Percentiles rank a stretch among this genome's conserved stretches.
Evolutionary conservation across 2,329 filamentous ascomycete genomes (phyloP).

Genomic region (Hymenoscyphus fructigenus): DNA sequence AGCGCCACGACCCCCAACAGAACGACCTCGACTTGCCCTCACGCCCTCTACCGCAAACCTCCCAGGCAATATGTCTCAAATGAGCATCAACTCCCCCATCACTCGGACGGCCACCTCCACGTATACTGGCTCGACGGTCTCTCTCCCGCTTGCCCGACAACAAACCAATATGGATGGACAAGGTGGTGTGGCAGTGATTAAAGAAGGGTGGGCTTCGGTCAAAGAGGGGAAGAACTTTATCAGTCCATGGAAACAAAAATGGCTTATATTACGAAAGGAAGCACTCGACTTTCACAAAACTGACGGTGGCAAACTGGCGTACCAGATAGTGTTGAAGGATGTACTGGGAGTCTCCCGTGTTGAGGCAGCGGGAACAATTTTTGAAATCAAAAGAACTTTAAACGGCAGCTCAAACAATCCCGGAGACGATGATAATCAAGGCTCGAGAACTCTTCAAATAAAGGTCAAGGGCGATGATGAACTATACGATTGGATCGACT

Average conservation of each 20-base stretch:
- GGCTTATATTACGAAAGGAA: conserved; percentile 87
- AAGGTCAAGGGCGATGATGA: conserved; percentile 95
- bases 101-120: conserved; percentile 64
- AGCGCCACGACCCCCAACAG: conserved; percentile 83
- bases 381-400: conserved; percentile 82
- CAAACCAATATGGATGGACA: conserved; percentile 55
- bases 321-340: conserved; percentile 80
- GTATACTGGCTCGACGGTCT: conserved; percentile 71
- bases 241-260: conserved; percentile 86
- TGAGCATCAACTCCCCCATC: conserved; percentile 70
- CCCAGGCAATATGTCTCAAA: conserved; percentile 75
- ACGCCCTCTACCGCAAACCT: conserved; percentile 71
- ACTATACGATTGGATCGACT: conserved; percentile 98
- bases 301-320: conserved; percentile 82
- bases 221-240: conserved; percentile 91
- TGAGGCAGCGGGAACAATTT: conserved; percentile 86
- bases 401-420: conserved; percentile 69
- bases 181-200: conserved; percentile 71
- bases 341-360: conserved; percentile 89
- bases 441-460: conserved; percentile 82
- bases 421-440: conserved; percentile 65
- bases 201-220: conserved; percentile 78
- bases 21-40: conserved; percentile 77
- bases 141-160: conserved; percentile 66
- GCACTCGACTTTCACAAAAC: conserved; percentile 93